phyloP scores from a whole-genome alignment of 2,329 filamentous ascomycete species.

The Fusarium ambrosium region DNA sequence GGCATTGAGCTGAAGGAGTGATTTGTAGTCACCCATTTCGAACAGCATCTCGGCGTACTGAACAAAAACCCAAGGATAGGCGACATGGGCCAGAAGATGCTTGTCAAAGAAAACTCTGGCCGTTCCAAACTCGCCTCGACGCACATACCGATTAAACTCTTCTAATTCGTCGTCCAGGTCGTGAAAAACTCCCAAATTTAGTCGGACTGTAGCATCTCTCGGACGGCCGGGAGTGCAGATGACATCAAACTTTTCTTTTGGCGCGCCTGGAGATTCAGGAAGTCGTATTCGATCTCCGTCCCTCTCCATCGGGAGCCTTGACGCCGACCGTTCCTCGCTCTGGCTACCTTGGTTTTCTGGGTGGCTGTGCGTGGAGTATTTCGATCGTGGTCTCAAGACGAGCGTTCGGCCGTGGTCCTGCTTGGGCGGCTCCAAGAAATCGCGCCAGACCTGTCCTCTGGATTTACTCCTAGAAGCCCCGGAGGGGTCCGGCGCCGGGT shows the following conservation, averaged over 20 bases:
- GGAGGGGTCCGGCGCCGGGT: no score
- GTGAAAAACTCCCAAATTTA: background rate
- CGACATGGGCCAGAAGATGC: rapidly evolving
- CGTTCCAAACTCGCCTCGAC: background rate
- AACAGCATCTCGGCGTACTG: background rate
- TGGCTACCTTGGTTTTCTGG: no score
- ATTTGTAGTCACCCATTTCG: background rate
- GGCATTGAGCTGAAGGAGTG: background rate
- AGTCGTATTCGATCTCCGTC: no score
- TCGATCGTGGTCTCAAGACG: no score
- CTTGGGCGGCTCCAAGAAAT: background rate
- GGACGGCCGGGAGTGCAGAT: background rate
- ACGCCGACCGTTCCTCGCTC: no score
- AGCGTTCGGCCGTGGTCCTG: background rate
- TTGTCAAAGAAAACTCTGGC: background rate
- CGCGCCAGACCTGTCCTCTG: background rate
- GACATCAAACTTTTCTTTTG: no score
- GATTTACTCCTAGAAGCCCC: background rate
- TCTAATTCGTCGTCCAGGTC: background rate
- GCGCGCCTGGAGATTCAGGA: no score
- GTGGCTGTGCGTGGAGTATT: no score
- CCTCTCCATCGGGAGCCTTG: no score
- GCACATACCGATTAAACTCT: background rate
- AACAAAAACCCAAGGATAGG: background rate
- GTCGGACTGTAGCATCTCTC: background rate